Conservation (phyloP, 1,284 basidiomycete species). For the Volvariella volvacea region DNA sequence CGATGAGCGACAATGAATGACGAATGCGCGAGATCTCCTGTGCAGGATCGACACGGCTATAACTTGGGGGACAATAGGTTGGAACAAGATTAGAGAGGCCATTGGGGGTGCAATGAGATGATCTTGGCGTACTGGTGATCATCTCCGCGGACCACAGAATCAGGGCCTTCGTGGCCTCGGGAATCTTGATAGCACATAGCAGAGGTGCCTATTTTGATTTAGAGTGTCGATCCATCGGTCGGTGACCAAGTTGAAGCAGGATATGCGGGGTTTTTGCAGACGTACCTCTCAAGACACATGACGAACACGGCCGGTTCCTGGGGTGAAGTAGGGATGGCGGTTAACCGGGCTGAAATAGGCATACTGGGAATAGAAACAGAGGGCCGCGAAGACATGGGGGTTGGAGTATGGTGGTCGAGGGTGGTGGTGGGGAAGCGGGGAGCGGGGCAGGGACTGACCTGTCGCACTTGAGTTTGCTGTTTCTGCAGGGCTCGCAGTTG, state of each 20-base stretch:
- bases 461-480: constrained; percentile 81
- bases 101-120: background rate
- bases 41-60: constrained; percentile 58
- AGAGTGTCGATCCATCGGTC: constrained; percentile 5
- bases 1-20: constrained; percentile 65
- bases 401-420: constrained; percentile 7
- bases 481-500: constrained; percentile 79
- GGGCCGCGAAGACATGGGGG: too few relatives aligned
- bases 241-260: constrained; percentile 13
- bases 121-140: constrained; percentile 43
- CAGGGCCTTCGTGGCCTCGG: constrained; percentile 43
- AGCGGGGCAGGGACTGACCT: constrained; percentile 39
- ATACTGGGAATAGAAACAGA: too few relatives aligned
- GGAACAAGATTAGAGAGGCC: background rate
- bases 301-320: constrained; percentile 78
- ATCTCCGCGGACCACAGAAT: constrained; percentile 44
- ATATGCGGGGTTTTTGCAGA: constrained; percentile 12
- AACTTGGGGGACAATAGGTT: constrained; percentile 22
- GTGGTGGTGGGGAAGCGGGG: too few relatives aligned
- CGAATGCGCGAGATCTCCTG: constrained; percentile 68
- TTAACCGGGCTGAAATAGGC: background rate
- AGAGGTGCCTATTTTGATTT: constrained; percentile 49
- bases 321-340: constrained; percentile 7
- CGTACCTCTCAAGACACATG: constrained; percentile 70
- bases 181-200: constrained; percentile 71